Base-by-base conservation (phyloP, 768 basidiomycete species). In the Lactarius hatsudake region DNA sequence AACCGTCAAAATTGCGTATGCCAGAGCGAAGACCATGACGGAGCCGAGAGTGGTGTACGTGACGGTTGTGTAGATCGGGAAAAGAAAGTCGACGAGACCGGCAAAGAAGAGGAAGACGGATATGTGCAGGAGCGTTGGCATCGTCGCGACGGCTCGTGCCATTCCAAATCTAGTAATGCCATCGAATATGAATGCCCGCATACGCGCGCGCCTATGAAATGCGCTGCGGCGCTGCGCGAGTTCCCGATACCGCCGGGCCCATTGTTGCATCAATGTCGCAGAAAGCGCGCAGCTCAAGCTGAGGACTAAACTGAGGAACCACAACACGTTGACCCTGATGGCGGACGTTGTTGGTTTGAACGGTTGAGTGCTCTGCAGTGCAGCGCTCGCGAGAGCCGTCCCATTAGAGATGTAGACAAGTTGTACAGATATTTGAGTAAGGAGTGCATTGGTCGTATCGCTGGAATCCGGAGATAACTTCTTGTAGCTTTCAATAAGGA, bases 401-500 rank as follows among this genome's bases (percentile, higher is more conserved):
- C 63, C 54, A 2, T 32, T 57, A 1, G 63, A 32, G 2, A 42
- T 36, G 34, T 26, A 23, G 8, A 40, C n/a, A 23, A 57, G 20
- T 34, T 64, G 54, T 5, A 6, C 30, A 30, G 54, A 57, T 5
- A 64, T 36, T 9, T 64, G 63, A 18, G 40, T 8, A 17, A 64
- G 63, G 28, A 64, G 18, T 1, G 13, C 10, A 23, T 36, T 40
- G 13, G 63, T 53, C 1, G 43, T 23, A 32, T 63, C 63, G 5
- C 43, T 15, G 2, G 61, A 36, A 30, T 68, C 62, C 1, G 69
- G 67, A 9, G 42, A 59, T 13, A 70, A 13, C 1, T 45, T 42
- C 43, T 43, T 53, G 26, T 69, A 69, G 42, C 62, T 60, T 40
- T 69, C 68, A 15, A 69, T 61, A n/a, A 70, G 53, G 51, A 70